A percentile compares a stretch with the other conserved stretches of the same genome.
Conservation (phyloP, 208 protist species). For the Trypanosoma congolense region DNA sequence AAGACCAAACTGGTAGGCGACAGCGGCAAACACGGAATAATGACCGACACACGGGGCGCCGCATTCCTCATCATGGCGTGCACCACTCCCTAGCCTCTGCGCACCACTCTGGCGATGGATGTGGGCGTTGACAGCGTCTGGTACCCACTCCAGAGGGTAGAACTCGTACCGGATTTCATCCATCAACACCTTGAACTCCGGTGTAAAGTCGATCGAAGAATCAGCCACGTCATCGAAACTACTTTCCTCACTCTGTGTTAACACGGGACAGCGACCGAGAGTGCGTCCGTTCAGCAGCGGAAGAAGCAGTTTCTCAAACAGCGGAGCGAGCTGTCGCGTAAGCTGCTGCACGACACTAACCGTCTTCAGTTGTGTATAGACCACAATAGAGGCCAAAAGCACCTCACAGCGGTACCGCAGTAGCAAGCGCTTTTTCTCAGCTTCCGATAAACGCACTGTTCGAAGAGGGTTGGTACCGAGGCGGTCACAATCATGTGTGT, state of each 20-base stretch:
- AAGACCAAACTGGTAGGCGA: slow-evolving; percentile 67
- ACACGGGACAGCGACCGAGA: slow-evolving; percentile 7
- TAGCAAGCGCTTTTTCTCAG: slow-evolving; percentile 36
- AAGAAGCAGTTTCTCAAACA: slow-evolving; percentile 37
- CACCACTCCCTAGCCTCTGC: not conserved
- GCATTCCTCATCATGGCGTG: not conserved
- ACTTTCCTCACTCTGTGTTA: not conserved
- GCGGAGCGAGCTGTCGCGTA: slow-evolving; percentile 58
- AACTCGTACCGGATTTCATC: slow-evolving; percentile 76
- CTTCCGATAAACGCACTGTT: slow-evolving; percentile 21
- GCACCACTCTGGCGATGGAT: not conserved
- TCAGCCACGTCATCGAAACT: not conserved
- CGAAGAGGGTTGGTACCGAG: slow-evolving; percentile 5
- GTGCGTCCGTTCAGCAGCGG: slow-evolving; percentile 17
- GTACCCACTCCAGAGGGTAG: slow-evolving; percentile 81
- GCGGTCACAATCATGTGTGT: slow-evolving; percentile 6
- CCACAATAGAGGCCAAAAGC: slow-evolving; percentile 60
- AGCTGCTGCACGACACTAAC: slow-evolving; percentile 63
- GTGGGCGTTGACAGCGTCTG: slow-evolving; percentile 25
- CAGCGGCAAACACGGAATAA: slow-evolving; percentile 68
- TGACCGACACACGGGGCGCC: slow-evolving; percentile 17
- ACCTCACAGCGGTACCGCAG: slow-evolving; percentile 66
- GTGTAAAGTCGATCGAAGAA: slow-evolving; percentile 27
- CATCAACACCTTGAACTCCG: slow-evolving; percentile 52
- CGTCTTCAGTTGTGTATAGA: slow-evolving; percentile 66